Evolutionary conservation across 2,329 filamentous ascomycete species (phyloP).

Genomic region (Pestalotiopsis fici): DNA sequence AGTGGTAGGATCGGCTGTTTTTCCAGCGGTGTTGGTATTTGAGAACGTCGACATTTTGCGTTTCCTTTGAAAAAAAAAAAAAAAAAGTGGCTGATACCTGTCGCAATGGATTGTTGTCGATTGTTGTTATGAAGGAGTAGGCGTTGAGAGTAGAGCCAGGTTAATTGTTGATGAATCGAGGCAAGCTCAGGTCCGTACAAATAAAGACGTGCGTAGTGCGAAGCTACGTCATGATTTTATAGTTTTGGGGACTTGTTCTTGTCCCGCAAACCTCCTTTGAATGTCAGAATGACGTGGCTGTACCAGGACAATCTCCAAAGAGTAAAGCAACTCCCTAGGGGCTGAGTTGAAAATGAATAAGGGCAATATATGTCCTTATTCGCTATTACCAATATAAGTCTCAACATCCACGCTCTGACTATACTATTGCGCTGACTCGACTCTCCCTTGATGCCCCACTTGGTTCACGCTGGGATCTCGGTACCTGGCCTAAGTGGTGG

Average conservation of each 20-base stretch:
- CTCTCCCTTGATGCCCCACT: too few relatives aligned
- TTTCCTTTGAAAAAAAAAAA: neutral
- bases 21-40: conserved; percentile 62
- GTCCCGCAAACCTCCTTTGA: neutral
- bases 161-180: neutral
- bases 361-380: too few relatives aligned
- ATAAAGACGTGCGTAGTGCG: neutral
- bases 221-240: conserved; percentile 3
- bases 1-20: conserved; percentile 76
- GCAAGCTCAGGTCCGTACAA: neutral
- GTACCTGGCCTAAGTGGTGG: conserved; percentile 11
- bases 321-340: too few relatives aligned
- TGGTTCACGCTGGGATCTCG: neutral
- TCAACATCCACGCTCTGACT: neutral
- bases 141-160: neutral
- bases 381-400: neutral
- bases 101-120: neutral
- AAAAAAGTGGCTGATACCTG: too few relatives aligned
- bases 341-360: too few relatives aligned
- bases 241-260: neutral
- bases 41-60: conserved; percentile 48
- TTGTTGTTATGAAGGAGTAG: neutral
- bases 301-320: neutral
- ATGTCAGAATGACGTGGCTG: neutral
- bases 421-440: too few relatives aligned